Evolutionary conservation across 2,329 filamentous ascomycete species (phyloP).

Genomic region (Beauveria caledonica): DNA sequence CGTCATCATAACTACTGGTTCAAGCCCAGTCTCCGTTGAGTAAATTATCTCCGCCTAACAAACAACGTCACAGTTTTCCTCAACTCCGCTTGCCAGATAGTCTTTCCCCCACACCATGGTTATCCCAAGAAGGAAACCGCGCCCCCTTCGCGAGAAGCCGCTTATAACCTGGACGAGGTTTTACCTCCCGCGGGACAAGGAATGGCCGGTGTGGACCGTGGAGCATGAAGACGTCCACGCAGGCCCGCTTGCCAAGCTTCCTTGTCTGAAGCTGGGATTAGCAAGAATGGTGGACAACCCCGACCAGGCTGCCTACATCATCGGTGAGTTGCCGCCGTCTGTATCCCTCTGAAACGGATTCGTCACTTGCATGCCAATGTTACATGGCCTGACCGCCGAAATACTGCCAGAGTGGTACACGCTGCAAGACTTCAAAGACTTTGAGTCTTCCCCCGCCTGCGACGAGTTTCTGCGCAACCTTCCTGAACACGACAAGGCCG

Average conservation of each 20-base stretch:
- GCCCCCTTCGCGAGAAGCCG: too few species aligned
- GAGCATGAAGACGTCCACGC: slow-evolving; percentile 11
- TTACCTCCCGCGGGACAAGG: slow-evolving; percentile 15
- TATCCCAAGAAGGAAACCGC: too few species aligned
- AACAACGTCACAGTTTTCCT: too few species aligned
- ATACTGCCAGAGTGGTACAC: slow-evolving; percentile 11
- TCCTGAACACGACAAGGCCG: not conserved
- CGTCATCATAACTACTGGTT: too few species aligned
- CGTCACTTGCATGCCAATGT: not conserved
- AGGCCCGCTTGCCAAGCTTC: slow-evolving; percentile 12
- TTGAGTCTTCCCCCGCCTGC: slow-evolving; percentile 16
- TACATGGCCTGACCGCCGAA: too few species aligned
- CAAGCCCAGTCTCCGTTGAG: too few species aligned
- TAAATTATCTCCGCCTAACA: too few species aligned
- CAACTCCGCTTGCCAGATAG: too few species aligned
- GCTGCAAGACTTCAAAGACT: slow-evolving; percentile 13
- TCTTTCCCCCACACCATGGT: too few species aligned
- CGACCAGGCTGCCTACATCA: slow-evolving; percentile 16
- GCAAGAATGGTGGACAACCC: slow-evolving; percentile 14
- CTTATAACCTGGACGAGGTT: slow-evolving; percentile 17
- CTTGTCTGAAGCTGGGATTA: too few species aligned
- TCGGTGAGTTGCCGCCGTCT: slow-evolving; percentile 1
- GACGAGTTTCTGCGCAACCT: slow-evolving; percentile 15
- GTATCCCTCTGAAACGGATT: not conserved
- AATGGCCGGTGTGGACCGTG: slow-evolving; percentile 17